phyloP scores from a whole-genome alignment of 768 basidiomycete species.

The Pleurotus sapidus region DNA sequence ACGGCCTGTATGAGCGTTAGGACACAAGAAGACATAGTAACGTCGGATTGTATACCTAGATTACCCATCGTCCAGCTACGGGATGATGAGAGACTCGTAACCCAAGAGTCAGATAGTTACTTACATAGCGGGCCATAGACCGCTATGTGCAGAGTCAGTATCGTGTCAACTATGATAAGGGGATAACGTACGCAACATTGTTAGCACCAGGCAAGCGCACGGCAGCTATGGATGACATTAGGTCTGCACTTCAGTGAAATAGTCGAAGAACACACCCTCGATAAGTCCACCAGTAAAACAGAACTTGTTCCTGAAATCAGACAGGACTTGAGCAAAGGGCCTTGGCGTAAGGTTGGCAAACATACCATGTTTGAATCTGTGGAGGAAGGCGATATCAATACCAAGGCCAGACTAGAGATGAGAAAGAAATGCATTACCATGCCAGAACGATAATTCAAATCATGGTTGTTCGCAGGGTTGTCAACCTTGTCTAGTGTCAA shows the following conservation, averaged over 20 bases:
- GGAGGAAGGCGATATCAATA: background rate
- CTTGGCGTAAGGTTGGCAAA: background rate
- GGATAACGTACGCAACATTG: constrained; percentile 18
- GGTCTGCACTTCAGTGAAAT: background rate
- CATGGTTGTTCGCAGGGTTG: constrained; percentile 46
- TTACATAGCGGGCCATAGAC: constrained; percentile 37
- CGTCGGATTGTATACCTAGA: constrained; percentile 42
- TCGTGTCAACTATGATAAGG: constrained; percentile 7
- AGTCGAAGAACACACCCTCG: constrained; percentile 29
- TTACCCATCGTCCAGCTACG: constrained; percentile 42
- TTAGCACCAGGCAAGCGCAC: constrained; percentile 40
- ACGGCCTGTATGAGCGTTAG: constrained; percentile 42
- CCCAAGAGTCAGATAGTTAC: constrained; percentile 3
- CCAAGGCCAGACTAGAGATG: background rate
- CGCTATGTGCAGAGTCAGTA: constrained; percentile 14
- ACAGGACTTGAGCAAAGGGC: too few relatives aligned
- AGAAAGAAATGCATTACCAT: constrained; percentile 36
- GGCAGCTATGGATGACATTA: constrained; percentile 23
- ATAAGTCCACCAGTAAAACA: constrained; percentile 81
- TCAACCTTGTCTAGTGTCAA: constrained; percentile 61
- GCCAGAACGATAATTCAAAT: constrained; percentile 62
- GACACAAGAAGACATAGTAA: constrained; percentile 25
- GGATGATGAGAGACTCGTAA: background rate
- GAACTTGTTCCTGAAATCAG: constrained; percentile 47
- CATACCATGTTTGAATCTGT: constrained; percentile 33